These are phyloP conservation scores for Aspergillus diversus DNA, from an alignment of 495 filamentous ascomycete genomes.

Conservation along the genomic window DNA sequence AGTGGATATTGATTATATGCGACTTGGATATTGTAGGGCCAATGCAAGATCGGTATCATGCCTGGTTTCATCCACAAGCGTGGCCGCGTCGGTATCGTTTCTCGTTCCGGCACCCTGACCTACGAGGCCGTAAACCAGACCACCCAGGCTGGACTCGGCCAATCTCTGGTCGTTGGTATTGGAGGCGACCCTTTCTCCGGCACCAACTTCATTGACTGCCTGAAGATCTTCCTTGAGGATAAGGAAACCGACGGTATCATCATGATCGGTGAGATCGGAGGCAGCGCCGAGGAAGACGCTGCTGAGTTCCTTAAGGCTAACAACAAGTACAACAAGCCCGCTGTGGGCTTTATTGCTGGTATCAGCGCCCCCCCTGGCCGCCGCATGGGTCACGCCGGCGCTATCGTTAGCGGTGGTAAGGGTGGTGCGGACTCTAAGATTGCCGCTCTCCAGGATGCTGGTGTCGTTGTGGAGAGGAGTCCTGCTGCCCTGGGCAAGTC, in stretches of 20 bases:
- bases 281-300: slow-evolving; percentile 95
- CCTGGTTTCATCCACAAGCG: slow-evolving; percentile 99
- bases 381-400: slow-evolving; percentile 97
- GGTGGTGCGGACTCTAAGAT: slow-evolving; percentile 99
- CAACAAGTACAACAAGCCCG: slow-evolving; percentile 92
- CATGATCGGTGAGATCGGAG: slow-evolving; percentile 99
- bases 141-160: slow-evolving; percentile 91
- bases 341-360: slow-evolving; percentile 97
- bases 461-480: slow-evolving; percentile 94
- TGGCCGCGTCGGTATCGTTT: slow-evolving; percentile 97
- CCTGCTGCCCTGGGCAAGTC: slow-evolving; percentile 90
- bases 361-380: slow-evolving; percentile 95
- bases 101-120: slow-evolving; percentile 95
- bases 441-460: slow-evolving; percentile 85
- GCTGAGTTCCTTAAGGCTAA: slow-evolving; percentile 91
- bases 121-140: slow-evolving; percentile 99
- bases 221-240: slow-evolving; percentile 95
- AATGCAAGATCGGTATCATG: slow-evolving; percentile 99
- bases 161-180: slow-evolving; percentile 97
- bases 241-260: slow-evolving; percentile 98
- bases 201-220: slow-evolving; percentile 99
- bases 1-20: slow-evolving; percentile 12
- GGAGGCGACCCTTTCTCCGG: slow-evolving; percentile 98
- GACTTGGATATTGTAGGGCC: slow-evolving; percentile 58
- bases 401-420: slow-evolving; percentile 96